Conservation (phyloP, 2,329 filamentous ascomycete genomes). For the Exophiala viscosa region DNA sequence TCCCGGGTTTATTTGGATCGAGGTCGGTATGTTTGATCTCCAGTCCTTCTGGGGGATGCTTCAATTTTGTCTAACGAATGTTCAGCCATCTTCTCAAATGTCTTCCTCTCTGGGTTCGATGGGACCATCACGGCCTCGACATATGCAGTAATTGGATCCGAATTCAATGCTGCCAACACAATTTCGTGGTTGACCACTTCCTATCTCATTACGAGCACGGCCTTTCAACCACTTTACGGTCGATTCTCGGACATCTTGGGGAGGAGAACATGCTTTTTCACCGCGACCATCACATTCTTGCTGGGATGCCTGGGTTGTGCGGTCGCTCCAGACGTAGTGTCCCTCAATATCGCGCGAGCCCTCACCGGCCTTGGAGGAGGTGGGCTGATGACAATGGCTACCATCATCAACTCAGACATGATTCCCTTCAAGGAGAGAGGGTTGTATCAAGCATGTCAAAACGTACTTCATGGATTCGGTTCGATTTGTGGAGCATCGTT, state of each 20-base stretch:
- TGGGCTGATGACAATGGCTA: constrained; percentile 56
- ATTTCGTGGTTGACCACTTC: constrained; percentile 56
- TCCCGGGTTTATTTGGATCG: constrained; percentile 56
- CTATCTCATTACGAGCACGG: constrained; percentile 63
- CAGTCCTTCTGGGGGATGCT: too few species aligned
- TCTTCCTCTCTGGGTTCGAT: constrained; percentile 58
- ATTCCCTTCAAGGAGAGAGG: constrained; percentile 58
- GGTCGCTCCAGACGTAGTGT: constrained; percentile 52
- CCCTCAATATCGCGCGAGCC: constrained; percentile 60
- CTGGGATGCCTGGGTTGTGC: constrained; percentile 59
- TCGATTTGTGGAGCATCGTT: constrained; percentile 57
- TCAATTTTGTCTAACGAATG: too few species aligned
- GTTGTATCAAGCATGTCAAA: constrained; percentile 54
- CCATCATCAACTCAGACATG: constrained; percentile 61
- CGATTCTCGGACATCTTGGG: constrained; percentile 60
- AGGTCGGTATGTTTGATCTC: constrained; percentile 51
- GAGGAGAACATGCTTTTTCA: constrained; percentile 56
- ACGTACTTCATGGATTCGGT: constrained; percentile 60
- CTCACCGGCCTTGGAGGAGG: constrained; percentile 61
- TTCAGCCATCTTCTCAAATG: constrained; percentile 62
- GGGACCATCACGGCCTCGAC: constrained; percentile 45
- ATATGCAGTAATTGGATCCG: constrained; percentile 45
- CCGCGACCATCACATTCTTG: constrained; percentile 51
- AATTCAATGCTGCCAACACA: constrained; percentile 46
- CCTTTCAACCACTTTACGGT: constrained; percentile 63